phyloP scores from a whole-genome alignment of 176 grass and related monocot genomes.

The Ananas comosus region DNA sequence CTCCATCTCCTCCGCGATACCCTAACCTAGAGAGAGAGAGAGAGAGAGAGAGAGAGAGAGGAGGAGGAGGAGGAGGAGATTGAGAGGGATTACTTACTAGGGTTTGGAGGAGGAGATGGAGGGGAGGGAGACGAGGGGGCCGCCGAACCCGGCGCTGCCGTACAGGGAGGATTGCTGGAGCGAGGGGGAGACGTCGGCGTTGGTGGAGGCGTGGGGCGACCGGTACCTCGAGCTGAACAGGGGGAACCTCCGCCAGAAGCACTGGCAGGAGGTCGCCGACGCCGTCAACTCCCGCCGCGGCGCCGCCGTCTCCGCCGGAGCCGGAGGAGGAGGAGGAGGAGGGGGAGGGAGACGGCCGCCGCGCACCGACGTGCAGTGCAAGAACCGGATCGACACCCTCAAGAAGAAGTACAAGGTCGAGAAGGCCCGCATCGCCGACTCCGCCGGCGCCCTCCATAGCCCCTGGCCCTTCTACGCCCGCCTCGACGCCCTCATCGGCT shows the following conservation, averaged over 20 bases:
- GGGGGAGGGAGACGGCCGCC: conserved; percentile 61
- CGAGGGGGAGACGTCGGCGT: conserved; percentile 83
- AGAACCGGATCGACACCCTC: conserved; percentile 94
- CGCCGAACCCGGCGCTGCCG: conserved; percentile 66
- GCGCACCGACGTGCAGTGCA: conserved; percentile 93
- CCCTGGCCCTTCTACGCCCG: conserved; percentile 68
- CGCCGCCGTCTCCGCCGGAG: conserved; percentile 32
- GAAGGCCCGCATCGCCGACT: conserved; percentile 31
- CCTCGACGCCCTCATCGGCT: conserved; percentile 70
- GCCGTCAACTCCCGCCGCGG: conserved; percentile 70
- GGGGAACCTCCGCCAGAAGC: conserved; percentile 96
- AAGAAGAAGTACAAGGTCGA: conserved; percentile 99
- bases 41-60: conserved; percentile 2
- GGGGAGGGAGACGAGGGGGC: conserved; percentile 32
- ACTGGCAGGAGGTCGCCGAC: conserved; percentile 88
- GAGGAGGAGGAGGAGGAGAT: conserved; percentile 32
- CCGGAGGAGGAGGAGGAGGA: conserved; percentile 10
- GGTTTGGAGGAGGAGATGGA: conserved; percentile 7
- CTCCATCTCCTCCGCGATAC: too few relatives aligned
- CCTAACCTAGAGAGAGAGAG: conserved; percentile 15
- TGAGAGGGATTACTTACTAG: conserved; percentile 24
- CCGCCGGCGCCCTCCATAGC: conserved; percentile 21
- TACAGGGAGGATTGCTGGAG: conserved; percentile 99
- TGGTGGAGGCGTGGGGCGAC: conserved; percentile 80
- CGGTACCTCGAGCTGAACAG: conserved; percentile 83